A percentile compares a stretch with the other conserved stretches of the same genome.
Conservation (phyloP, 2,329 filamentous ascomycete genomes). For the Colletotrichum limetticola region DNA sequence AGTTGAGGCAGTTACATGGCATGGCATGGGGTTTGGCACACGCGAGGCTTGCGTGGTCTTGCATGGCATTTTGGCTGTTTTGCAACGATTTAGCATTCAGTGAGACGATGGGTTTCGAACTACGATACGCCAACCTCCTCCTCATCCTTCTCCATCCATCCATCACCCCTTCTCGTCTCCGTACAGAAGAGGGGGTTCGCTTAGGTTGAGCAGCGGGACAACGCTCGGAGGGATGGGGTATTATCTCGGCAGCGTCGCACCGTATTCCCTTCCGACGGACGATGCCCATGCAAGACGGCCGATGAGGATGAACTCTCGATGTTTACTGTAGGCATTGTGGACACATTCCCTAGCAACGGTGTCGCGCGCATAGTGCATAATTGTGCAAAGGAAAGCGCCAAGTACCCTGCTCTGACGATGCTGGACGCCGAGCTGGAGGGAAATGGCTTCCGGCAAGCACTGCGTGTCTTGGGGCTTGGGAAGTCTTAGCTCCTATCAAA, state of each 20-base stretch:
- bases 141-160: background rate
- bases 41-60: slow-evolving; percentile 22
- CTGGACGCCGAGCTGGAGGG: slow-evolving; percentile 12
- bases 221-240: background rate
- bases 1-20: background rate
- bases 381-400: background rate
- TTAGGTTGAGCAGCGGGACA: background rate
- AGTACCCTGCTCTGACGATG: slow-evolving; percentile 1
- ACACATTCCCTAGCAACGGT: background rate
- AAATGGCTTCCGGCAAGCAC: background rate
- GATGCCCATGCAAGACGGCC: slow-evolving; percentile 26
- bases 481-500: background rate
- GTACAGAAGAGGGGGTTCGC: background rate
- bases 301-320: slow-evolving; percentile 12
- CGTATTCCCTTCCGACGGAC: slow-evolving; percentile 4
- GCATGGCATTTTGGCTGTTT: slow-evolving; percentile 23
- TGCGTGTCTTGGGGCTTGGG: background rate
- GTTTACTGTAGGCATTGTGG: background rate
- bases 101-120: background rate
- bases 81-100: background rate
- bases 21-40: slow-evolving; percentile 1
- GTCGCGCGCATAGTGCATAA: slow-evolving; percentile 4
- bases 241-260: background rate
- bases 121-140: background rate
- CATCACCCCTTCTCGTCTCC: background rate